Conservation (phyloP, 495 filamentous ascomycete species). For the Cudoniella acicularis region DNA sequence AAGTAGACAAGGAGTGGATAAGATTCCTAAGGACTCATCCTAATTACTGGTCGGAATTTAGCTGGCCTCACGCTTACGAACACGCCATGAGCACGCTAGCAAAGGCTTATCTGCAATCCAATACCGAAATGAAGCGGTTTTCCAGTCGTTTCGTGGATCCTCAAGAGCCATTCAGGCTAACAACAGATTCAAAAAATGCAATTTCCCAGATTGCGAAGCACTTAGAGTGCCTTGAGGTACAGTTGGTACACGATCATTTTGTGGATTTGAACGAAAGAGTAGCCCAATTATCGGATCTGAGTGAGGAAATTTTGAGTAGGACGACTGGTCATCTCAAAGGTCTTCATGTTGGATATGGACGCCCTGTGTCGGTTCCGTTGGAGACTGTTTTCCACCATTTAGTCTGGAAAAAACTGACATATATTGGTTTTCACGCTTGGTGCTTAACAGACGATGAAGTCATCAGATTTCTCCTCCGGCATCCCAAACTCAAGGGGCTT, state of each 20-base stretch:
- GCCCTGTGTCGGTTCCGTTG: conserved; percentile 44
- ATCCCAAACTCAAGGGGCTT: conserved; percentile 54
- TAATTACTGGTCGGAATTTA: background rate
- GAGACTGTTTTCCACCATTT: conserved; percentile 59
- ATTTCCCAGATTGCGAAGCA: conserved; percentile 50
- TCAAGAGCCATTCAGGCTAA: conserved; percentile 49
- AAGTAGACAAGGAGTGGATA: conserved; percentile 10
- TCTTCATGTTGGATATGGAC: conserved; percentile 65
- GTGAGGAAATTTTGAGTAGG: background rate
- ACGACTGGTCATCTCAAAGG: conserved; percentile 43
- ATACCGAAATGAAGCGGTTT: conserved; percentile 50
- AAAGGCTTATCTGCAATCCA: conserved; percentile 50
- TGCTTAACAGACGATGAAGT: conserved; percentile 56
- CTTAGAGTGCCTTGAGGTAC: conserved; percentile 55
- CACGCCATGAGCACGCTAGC: conserved; percentile 57
- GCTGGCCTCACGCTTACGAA: conserved; percentile 60
- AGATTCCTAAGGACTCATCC: background rate
- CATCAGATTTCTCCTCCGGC: conserved; percentile 51
- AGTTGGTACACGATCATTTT: conserved; percentile 49
- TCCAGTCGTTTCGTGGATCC: conserved; percentile 63
- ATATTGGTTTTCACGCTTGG: conserved; percentile 66
- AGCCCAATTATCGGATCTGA: conserved; percentile 41
- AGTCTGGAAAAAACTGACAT: conserved; percentile 56
- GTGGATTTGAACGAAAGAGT: conserved; percentile 52
- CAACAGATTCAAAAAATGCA: conserved; percentile 40